Evolutionary conservation across 2,329 filamentous ascomycete species (phyloP), one percentile per base, ranked within the genome.

Genomic region (Neoascochyta sp.): DNA sequence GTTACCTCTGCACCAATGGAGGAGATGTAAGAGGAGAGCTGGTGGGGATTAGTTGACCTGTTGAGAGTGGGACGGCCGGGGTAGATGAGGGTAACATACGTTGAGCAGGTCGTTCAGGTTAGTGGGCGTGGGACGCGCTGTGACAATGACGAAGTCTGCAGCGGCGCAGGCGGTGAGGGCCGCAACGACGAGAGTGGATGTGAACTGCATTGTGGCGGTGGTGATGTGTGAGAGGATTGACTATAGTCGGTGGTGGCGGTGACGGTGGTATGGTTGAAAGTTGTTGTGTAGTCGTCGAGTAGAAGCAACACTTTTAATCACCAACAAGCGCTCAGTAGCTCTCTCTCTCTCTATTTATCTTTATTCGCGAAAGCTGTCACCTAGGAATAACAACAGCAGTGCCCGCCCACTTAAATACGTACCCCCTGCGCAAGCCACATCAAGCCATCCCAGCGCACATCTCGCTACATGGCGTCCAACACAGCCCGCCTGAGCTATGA

Each of bases 61-160:
- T 22, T 7, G 7, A 9, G 15, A 18, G 9, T 16, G 7, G 4
- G 9, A 3, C 4, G 8, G 4, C 9, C 5, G 13, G 7, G 16
- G 12, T 5, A n/a, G n/a, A 18, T 11, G 3, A 2, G 22, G 19
- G 10, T 24, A 13, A 32, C 40, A 10, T 42, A 50, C 46, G 27
- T 48, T 39, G 29, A 39, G 38, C 14, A 51, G 30, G 15, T 43
- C 29, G 14, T 31, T 24, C 23, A 48, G 36, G 12, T 43, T 34
- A 18, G 38, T 46, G n/a, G 38, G 43, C 1, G 36, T 39, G 4
- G 47, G 32, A 10, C 37, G 17, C 3, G 32, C 29, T 5, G 44
- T 50, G 16, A 52, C 34, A 29, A 52, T 36, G 21, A 46, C 45
- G 33, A 52, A 52, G 12, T 52, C 44, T 8, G 48, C 43, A 9